phyloP scores from a whole-genome alignment of 495 filamentous ascomycete species.

The Talaromyces trachyspermus region DNA sequence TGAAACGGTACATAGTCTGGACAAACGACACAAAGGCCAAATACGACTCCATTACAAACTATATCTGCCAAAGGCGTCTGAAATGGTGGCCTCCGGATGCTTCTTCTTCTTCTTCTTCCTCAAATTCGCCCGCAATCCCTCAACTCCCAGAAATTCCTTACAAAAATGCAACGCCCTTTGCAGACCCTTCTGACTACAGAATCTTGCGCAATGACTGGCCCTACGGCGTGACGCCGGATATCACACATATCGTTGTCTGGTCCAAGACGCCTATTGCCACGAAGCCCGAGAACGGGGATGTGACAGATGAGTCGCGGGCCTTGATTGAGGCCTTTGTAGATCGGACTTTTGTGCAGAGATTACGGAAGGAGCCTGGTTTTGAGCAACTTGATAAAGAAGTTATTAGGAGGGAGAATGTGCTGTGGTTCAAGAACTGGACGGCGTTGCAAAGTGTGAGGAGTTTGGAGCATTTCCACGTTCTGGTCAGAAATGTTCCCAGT shows the following conservation, averaged over 20 bases:
- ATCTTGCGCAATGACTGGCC: constrained; percentile 89
- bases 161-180: constrained; percentile 53
- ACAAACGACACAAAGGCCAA: constrained; percentile 55
- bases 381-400: constrained; percentile 12
- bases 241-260: constrained; percentile 58
- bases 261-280: constrained; percentile 45
- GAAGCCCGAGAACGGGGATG: constrained; percentile 52
- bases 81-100: constrained; percentile 51
- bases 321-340: constrained; percentile 61
- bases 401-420: constrained; percentile 48
- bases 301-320: constrained; percentile 59
- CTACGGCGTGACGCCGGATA: constrained; percentile 65
- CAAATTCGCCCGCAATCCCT: constrained; percentile 8
- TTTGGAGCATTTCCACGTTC: constrained; percentile 71
- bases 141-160: constrained; percentile 14
- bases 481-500: constrained; percentile 56
- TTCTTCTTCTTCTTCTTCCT: no score
- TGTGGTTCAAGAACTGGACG: constrained; percentile 95
- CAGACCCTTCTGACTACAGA: constrained; percentile 60
- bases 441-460: constrained; percentile 78
- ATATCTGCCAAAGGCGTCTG: constrained; percentile 64
- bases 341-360: constrained; percentile 52
- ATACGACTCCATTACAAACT: constrained; percentile 74
- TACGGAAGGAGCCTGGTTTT: constrained; percentile 31
- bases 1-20: constrained; percentile 80